These are phyloP conservation scores for Prunus davidiana DNA, from an alignment of 306 rosid genomes.

Conservation along the genomic window DNA sequence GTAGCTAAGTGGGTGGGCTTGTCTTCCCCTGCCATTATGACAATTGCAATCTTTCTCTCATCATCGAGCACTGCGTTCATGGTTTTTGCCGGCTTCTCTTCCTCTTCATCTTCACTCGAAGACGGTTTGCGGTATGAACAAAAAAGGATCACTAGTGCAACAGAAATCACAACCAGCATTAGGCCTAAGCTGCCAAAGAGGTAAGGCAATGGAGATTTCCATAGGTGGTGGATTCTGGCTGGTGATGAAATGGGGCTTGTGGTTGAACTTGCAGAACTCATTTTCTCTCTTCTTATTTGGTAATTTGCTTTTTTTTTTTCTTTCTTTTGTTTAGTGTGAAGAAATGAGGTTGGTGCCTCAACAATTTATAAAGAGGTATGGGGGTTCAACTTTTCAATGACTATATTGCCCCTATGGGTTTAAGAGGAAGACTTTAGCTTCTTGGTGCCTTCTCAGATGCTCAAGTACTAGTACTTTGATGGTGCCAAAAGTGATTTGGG, in stretches of 20 bases:
- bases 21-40: conserved; percentile 57
- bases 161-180: conserved; percentile 50
- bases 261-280: conserved; percentile 30
- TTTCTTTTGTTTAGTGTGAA: background rate
- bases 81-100: conserved; percentile 17
- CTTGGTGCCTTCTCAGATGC: conserved; percentile 44
- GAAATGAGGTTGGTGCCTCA: conserved; percentile 22
- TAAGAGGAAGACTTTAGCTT: conserved; percentile 35
- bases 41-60: conserved; percentile 33
- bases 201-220: conserved; percentile 82
- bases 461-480: background rate
- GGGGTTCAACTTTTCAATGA: conserved; percentile 24
- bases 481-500: conserved; percentile 14
- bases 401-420: conserved; percentile 45
- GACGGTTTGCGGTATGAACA: conserved; percentile 50
- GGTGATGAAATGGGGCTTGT: background rate
- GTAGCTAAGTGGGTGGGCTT: conserved; percentile 45
- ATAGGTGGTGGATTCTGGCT: conserved; percentile 14
- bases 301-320: background rate
- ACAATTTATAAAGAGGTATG: conserved; percentile 40
- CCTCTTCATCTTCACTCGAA: background rate
- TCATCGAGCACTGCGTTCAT: background rate
- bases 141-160: conserved; percentile 63
- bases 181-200: conserved; percentile 68
- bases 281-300: conserved; percentile 8